A percentile compares a stretch with the other conserved stretches of the same genome.
Evolutionary conservation across 2,329 filamentous ascomycete genomes (phyloP).

Genomic region (Pezicula carpinea): DNA sequence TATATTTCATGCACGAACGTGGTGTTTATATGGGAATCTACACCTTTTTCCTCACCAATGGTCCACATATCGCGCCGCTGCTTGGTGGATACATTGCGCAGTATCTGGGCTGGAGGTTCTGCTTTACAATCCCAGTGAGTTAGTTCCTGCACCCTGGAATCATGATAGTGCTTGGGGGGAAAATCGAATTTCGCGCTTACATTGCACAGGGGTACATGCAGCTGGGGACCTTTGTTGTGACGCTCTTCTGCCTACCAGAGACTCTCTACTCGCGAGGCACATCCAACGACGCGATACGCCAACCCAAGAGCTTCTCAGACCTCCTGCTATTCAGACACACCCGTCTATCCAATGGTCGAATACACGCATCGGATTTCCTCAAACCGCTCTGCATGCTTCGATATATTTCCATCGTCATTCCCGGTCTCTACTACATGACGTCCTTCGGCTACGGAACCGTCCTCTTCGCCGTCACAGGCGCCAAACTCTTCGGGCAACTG

Average conservation of each 20-base stretch:
- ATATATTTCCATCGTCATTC: conserved; percentile 9
- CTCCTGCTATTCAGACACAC: conserved; percentile 15
- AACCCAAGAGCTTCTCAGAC: conserved; percentile 1
- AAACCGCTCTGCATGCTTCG: conserved; percentile 7
- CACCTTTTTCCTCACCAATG: conserved; percentile 9
- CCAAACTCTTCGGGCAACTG: conserved; percentile 14
- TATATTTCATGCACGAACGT: conserved; percentile 8
- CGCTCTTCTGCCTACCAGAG: conserved; percentile 6
- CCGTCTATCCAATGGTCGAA: conserved; percentile 4
- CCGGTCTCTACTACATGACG: conserved; percentile 13
- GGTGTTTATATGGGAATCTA: conserved; percentile 21
- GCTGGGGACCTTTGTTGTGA: conserved; percentile 5
- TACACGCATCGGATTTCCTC: conserved; percentile 3
- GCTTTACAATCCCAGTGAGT: conserved; percentile 6
- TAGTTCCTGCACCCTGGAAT: no score
- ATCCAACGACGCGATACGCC: not conserved
- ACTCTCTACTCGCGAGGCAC: conserved; percentile 6
- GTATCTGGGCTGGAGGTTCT: conserved; percentile 17
- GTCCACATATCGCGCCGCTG: conserved; percentile 6
- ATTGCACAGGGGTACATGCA: conserved; percentile 3
- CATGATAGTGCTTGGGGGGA: no score
- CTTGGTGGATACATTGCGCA: conserved; percentile 27
- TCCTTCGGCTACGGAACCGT: conserved; percentile 23
- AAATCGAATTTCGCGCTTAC: not conserved
- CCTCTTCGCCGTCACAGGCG: conserved; percentile 21